Conservation (phyloP, 805 yeast species). For the Candida xyloterini region DNA sequence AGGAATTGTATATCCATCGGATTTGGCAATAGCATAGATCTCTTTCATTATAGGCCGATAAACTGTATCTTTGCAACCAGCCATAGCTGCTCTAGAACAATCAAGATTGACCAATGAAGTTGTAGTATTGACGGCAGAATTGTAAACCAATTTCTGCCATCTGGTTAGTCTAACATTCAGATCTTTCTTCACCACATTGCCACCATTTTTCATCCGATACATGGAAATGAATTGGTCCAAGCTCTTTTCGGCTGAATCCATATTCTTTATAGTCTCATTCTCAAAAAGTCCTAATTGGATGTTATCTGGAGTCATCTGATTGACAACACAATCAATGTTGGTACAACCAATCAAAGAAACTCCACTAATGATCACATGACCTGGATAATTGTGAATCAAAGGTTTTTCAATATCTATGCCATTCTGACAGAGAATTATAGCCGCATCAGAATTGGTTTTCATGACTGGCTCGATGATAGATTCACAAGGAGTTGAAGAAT, state of each 20-base stretch:
- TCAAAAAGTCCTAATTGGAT: slow-evolving; percentile 34
- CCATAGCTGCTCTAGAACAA: slow-evolving; percentile 31
- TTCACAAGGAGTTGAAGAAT: slow-evolving; percentile 41
- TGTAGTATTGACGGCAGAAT: slow-evolving; percentile 42
- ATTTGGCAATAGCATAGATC: slow-evolving; percentile 41
- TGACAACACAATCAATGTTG: slow-evolving; percentile 25
- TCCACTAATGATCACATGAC: slow-evolving; percentile 34
- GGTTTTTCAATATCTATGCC: slow-evolving; percentile 41
- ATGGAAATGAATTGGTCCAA: slow-evolving; percentile 29
- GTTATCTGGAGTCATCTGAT: slow-evolving; percentile 33
- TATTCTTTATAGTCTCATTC: slow-evolving; percentile 25
- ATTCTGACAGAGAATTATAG: slow-evolving; percentile 37
- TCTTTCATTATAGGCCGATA: slow-evolving; percentile 43
- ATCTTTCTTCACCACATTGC: slow-evolving; percentile 28
- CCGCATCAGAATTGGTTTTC: slow-evolving; percentile 23
- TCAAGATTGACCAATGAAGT: slow-evolving; percentile 38
- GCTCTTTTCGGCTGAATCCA: slow-evolving; percentile 18
- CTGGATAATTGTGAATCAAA: slow-evolving; percentile 32
- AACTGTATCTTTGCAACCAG: slow-evolving; percentile 24
- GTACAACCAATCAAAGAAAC: slow-evolving; percentile 36
- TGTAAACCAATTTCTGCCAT: slow-evolving; percentile 44
- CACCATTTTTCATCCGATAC: slow-evolving; percentile 25
- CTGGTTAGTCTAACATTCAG: slow-evolving; percentile 35
- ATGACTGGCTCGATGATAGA: slow-evolving; percentile 40
- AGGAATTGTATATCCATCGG: slow-evolving; percentile 42